Base-by-base conservation (phyloP, 2,329 filamentous ascomycete species). In the Myriosclerotinia duriaeana region DNA sequence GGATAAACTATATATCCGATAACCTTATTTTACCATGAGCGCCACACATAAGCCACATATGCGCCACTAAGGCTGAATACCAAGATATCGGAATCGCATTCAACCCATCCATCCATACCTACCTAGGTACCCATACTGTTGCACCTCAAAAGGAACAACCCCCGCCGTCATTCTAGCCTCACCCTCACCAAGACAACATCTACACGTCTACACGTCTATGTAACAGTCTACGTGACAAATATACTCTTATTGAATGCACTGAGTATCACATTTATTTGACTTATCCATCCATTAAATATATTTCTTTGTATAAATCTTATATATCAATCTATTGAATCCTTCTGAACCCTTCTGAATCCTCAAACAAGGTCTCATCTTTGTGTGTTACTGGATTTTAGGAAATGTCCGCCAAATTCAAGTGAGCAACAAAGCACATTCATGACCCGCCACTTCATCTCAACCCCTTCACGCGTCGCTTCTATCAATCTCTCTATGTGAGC, bases 361-460 rank as follows among this genome's bases (percentile, higher is more conserved):
- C 30, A 36, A 64, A 68, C 58, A 66, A 70, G 70, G 71, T 65
- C 68, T 52, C 55, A 54, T 59, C 30, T 60, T 58, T 64, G 26
- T 53, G 42, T 64, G 38, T 46, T 38, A 66, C 63, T 60, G 56
- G 26, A 65, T 62, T 68, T 44, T 70, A 67, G 69, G 74, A 72
- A 72, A 75, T 75, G 74, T 73, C 68, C 65, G 67, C 69, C 69
- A 73, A 72, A 71, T 66, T 73, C 68, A 73, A 73, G 74, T 74
- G 68, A 68, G 73, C 61, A 60, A 65, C 61, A 64, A 53, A 55
- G 68, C 30, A 42, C 44, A n/a, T 64, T 34, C 36, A 44, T 42
- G 22, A 42, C n/a, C 15, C 36, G 1, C 17, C 36, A 48, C 44
- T 36, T 60, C 42, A 22, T 14, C 38, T 48, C 2, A 15, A 20